Percentiles rank a stretch among this genome's conserved stretches.
Conservation (phyloP, 2,329 filamentous ascomycete genomes). For the Thielaviopsis musarum region DNA sequence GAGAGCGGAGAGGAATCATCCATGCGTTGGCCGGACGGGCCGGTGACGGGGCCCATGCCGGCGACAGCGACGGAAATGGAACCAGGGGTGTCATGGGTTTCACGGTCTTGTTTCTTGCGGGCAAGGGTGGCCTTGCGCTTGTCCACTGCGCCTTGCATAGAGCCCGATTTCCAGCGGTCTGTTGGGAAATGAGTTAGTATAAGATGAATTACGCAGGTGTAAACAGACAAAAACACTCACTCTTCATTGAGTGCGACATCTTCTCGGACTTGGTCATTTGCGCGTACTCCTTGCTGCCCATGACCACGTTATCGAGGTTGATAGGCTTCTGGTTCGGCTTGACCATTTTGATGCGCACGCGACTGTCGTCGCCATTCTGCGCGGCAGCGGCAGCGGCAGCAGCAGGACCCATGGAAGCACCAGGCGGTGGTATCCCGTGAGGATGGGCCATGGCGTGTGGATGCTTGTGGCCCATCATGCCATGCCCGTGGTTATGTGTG, state of each 20-base stretch:
- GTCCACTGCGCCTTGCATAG: slow-evolving; percentile 42
- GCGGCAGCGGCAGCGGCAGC: neutral
- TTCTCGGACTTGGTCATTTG: slow-evolving; percentile 49
- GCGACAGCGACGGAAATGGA: neutral
- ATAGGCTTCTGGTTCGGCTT: slow-evolving; percentile 11
- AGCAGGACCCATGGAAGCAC: neutral
- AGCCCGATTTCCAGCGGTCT: slow-evolving; percentile 44
- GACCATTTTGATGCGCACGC: slow-evolving; percentile 11
- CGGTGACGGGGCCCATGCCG: neutral
- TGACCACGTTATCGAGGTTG: slow-evolving; percentile 10
- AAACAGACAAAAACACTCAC: slow-evolving; percentile 22
- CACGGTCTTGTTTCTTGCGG: slow-evolving; percentile 37
- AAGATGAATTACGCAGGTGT: neutral
- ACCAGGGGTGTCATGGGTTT: slow-evolving; percentile 15
- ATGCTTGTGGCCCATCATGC: neutral
- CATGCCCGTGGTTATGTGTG: neutral
- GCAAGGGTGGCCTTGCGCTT: slow-evolving; percentile 44
- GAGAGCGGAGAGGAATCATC: neutral
- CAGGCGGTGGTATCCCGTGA: neutral
- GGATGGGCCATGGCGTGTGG: neutral
- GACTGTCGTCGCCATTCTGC: neutral
- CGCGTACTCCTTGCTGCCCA: slow-evolving; percentile 34
- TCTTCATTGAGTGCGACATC: slow-evolving; percentile 50
- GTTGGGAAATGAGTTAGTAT: slow-evolving; percentile 15
- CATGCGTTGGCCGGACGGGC: neutral